Conservation (phyloP, 148 eudicot genomes). For the Diospyros lotus region DNA sequence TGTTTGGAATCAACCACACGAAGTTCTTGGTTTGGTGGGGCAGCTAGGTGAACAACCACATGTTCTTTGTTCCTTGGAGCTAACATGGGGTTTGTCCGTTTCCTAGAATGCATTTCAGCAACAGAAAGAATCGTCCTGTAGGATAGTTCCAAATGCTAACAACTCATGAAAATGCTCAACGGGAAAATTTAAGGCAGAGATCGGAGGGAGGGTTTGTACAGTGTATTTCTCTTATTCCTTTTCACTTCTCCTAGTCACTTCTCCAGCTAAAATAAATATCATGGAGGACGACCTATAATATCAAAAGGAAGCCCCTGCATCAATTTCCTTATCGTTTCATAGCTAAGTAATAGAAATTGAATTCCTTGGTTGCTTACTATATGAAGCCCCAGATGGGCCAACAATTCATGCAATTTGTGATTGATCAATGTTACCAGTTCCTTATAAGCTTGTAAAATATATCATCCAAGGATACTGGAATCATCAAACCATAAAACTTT, state of each 20-base stretch:
- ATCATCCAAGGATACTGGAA: not conserved
- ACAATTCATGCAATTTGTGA: not conserved
- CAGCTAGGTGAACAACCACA: slow-evolving; percentile 8
- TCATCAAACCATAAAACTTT: not conserved
- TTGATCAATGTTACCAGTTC: not conserved
- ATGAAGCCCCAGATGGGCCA: not conserved
- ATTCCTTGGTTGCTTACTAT: not conserved
- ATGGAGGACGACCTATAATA: not conserved
- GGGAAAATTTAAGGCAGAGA: not conserved
- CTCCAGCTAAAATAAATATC: not conserved
- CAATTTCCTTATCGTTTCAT: not conserved
- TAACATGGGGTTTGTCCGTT: slow-evolving; percentile 15
- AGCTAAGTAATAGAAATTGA: not conserved
- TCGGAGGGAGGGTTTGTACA: not conserved
- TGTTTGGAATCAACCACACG: slow-evolving; percentile 9
- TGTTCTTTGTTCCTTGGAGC: slow-evolving; percentile 29
- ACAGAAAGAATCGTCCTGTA: not conserved
- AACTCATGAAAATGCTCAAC: not conserved
- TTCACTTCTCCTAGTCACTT: not conserved
- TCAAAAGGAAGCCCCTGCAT: not conserved
- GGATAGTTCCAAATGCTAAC: slow-evolving; percentile 10
- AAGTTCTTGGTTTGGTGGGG: slow-evolving; percentile 18
- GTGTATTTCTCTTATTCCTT: not conserved
- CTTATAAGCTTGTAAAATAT: too few relatives aligned
- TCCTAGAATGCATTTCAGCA: slow-evolving; percentile 5